Base-by-base conservation (phyloP, 148 eudicot species). In the Fallopia convolvulus region DNA sequence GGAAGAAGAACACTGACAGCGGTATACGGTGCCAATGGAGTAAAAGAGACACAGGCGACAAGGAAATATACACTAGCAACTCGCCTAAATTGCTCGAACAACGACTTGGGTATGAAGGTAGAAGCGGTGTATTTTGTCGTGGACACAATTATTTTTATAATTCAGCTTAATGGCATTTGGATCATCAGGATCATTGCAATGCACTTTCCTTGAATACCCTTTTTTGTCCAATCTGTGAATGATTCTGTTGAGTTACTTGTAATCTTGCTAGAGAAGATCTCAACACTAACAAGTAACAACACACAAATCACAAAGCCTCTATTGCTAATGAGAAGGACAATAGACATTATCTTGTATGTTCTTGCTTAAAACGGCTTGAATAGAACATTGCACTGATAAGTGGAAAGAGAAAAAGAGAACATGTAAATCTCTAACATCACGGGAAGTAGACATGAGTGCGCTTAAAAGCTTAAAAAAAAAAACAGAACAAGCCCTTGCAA, bases 1-100 rank as follows among this genome's bases (percentile, higher is more conserved):
- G 75, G 75, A 44, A 46, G 17, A 73, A 73, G 75, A 73, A 73
- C 55, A 46, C 75, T 73, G 75, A 73, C 75, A 42, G 75, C 75
- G 4, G 75, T 73, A 48, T 73, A 73, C 0, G 75, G 75, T n/a
- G 75, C 75, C 32, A 73, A 17, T 21, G 75, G 75, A 73, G 53
- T 73, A 44, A 73, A 73, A 44, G 75, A 73, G 55, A 73, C 75
- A 73, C 32, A 73, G 21, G 75, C 75, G 18, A 73, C 75, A 21
- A 73, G 75, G 55, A 73, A 73, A 73, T 73, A 73, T 20, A 73
- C 47, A 52, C 46, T 73, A 44, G 75, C 75, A 46, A 73, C 75
- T 73, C 75, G 75, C 39, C 75, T 21, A 44, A 73, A 73, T 26
- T 73, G 75, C 75, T 73, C 75, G 55, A 73, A 73, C 32, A 73